Percentiles rank a stretch among this genome's conserved stretches.
Evolutionary conservation across 495 filamentous ascomycete genomes (phyloP).

Genomic region (Ramalina intermedia): DNA sequence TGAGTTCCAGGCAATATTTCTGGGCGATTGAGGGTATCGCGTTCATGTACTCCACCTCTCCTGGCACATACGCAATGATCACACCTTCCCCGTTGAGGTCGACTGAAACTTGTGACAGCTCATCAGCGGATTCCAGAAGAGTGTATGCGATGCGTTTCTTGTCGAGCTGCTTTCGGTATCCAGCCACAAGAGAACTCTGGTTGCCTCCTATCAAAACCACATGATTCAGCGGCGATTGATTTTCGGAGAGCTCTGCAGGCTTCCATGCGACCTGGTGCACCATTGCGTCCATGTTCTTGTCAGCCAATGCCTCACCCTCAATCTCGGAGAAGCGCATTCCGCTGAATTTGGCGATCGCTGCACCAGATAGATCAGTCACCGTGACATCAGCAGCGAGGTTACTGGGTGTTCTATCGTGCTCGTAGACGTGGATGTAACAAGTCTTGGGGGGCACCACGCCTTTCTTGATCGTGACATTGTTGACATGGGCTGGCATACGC

Average conservation of each 20-base stretch:
- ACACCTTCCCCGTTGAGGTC: background rate
- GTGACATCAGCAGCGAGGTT: slow-evolving; percentile 14
- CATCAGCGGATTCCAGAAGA: background rate
- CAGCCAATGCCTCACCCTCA: slow-evolving; percentile 20
- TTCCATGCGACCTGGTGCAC: slow-evolving; percentile 26
- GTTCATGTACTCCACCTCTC: slow-evolving; percentile 10
- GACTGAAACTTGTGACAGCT: background rate
- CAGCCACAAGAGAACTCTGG: background rate
- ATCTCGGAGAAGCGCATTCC: slow-evolving; percentile 28
- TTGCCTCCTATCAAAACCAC: slow-evolving; percentile 16
- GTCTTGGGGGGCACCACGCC: slow-evolving; percentile 9
- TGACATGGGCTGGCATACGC: slow-evolving; percentile 28
- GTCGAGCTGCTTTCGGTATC: background rate
- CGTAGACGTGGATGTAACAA: slow-evolving; percentile 18
- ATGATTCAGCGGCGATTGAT: slow-evolving; percentile 13
- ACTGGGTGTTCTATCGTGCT: background rate
- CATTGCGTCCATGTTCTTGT: slow-evolving; percentile 17
- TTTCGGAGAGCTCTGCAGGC: slow-evolving; percentile 15
- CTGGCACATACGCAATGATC: background rate
- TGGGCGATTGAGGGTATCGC: slow-evolving; percentile 14
- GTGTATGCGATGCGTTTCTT: background rate
- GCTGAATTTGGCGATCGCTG: slow-evolving; percentile 2
- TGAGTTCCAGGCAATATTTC: slow-evolving; percentile 13
- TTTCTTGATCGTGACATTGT: slow-evolving; percentile 11
- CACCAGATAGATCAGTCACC: slow-evolving; percentile 18